Percentiles rank a stretch among this genome's conserved stretches.
These are phyloP conservation scores for Russula brevipes DNA, from an alignment of 768 basidiomycete species.

Conservation along the genomic window DNA sequence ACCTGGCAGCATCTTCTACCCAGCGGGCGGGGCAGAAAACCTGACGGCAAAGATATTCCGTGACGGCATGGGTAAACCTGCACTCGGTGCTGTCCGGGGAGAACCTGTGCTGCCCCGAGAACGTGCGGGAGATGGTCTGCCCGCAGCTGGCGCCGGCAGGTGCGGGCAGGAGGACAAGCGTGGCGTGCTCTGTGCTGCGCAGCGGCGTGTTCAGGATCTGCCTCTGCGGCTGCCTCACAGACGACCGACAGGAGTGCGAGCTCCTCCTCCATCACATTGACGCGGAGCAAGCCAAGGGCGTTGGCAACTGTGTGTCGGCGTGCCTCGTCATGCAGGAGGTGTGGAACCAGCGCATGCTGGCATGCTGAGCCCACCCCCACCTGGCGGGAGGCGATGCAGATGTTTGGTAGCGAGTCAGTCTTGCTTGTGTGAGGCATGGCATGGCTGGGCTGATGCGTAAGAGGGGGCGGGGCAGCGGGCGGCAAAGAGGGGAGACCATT, in stretches of 20 bases:
- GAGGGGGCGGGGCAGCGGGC: slow-evolving; percentile 16
- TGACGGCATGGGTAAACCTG: slow-evolving; percentile 71
- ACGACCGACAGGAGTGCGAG: slow-evolving; percentile 39
- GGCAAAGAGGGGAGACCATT: no score
- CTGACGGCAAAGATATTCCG: slow-evolving; percentile 55
- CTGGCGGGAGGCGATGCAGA: slow-evolving; percentile 56
- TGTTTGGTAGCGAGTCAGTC: slow-evolving; percentile 36
- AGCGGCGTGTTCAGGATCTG: slow-evolving; percentile 78
- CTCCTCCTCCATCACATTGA: slow-evolving; percentile 45
- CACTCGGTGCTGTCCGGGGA: slow-evolving; percentile 74
- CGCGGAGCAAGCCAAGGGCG: slow-evolving; percentile 42
- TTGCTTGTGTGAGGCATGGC: slow-evolving; percentile 48
- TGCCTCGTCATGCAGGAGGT: slow-evolving; percentile 49
- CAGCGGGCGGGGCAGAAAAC: slow-evolving; percentile 20
- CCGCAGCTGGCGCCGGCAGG: slow-evolving; percentile 39
- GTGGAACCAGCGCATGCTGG: slow-evolving; percentile 42
- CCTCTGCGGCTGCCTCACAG: slow-evolving; percentile 65
- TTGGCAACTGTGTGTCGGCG: slow-evolving; percentile 64
- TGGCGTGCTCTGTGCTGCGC: slow-evolving; percentile 54
- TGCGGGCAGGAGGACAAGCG: slow-evolving; percentile 1
- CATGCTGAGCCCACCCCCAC: slow-evolving; percentile 36
- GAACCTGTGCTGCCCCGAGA: slow-evolving; percentile 59
- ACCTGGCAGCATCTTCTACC: slow-evolving; percentile 2
- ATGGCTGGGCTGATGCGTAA: slow-evolving; percentile 35
- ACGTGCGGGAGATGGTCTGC: slow-evolving; percentile 51